Percentiles rank a stretch among this genome's conserved stretches.
These are phyloP conservation scores for Candida sp. DNA, from an alignment of 1,139 yeast species.

Conservation along the genomic window DNA sequence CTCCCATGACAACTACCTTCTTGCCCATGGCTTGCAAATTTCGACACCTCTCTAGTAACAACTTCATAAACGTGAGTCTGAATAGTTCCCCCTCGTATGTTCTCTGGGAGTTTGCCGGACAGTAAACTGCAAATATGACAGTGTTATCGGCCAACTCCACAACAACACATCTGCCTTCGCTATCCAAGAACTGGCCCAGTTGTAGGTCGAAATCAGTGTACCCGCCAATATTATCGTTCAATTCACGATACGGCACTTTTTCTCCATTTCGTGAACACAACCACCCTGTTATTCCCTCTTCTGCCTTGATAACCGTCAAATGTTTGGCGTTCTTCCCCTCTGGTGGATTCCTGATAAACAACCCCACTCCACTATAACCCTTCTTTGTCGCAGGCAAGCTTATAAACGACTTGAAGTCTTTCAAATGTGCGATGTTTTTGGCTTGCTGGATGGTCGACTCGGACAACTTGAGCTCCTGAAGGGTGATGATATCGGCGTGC, in stretches of 20 bases:
- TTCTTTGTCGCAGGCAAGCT: constrained; percentile 67
- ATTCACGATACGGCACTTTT: constrained; percentile 23
- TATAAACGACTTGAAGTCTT: constrained; percentile 66
- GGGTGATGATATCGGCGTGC: constrained; percentile 76
- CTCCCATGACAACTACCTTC: constrained; percentile 83
- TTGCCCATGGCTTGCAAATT: constrained; percentile 59
- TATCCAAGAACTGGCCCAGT: constrained; percentile 58
- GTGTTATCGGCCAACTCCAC: constrained; percentile 69
- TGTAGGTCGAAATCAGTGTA: constrained; percentile 53
- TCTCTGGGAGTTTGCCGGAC: constrained; percentile 86
- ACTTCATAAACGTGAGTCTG: constrained; percentile 59
- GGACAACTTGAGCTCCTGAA: constrained; percentile 86
- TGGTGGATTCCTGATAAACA: constrained; percentile 65
- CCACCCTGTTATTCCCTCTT: constrained; percentile 89
- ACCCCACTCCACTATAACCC: constrained; percentile 94
- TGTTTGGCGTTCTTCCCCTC: constrained; percentile 31
- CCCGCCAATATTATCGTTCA: constrained; percentile 67
- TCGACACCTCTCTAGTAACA: constrained; percentile 63
- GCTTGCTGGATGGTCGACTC: constrained; percentile 45
- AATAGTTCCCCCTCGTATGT: constrained; percentile 74
- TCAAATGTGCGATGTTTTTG: constrained; percentile 56
- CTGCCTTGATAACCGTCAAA: constrained; percentile 69
- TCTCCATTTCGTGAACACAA: constrained; percentile 27
- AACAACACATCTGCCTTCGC: constrained; percentile 84
- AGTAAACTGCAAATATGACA: constrained; percentile 78